A percentile compares a stretch with the other conserved stretches of the same genome.
Conservation (phyloP, 805 yeast genomes). For the Priceomyces carsonii region DNA sequence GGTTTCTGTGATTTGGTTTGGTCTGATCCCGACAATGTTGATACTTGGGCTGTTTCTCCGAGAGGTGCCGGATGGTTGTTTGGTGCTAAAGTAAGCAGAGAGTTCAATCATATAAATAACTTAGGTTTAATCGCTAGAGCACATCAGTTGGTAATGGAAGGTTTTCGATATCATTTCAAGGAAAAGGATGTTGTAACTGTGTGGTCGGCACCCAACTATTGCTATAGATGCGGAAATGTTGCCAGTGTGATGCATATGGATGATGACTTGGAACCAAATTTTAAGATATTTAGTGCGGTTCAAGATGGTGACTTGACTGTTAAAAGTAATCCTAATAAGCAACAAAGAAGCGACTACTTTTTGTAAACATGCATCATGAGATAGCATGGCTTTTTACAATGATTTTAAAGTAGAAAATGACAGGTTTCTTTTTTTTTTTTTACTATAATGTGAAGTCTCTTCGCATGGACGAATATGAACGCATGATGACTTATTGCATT, state of each 20-base stretch:
- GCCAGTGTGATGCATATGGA: slow-evolving; percentile 98
- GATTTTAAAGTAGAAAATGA: not conserved
- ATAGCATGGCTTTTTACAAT: not conserved
- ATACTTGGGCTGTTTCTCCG: slow-evolving; percentile 97
- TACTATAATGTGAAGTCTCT: not conserved
- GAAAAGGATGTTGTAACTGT: slow-evolving; percentile 97
- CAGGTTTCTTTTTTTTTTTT: not conserved
- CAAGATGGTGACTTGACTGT: slow-evolving; percentile 68
- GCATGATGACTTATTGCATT: slow-evolving; percentile 1
- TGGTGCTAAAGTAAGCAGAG: slow-evolving; percentile 91
- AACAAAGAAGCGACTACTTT: slow-evolving; percentile 48
- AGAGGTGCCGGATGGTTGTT: slow-evolving; percentile 99
- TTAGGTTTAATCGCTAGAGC: slow-evolving; percentile 90
- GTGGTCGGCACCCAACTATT: slow-evolving; percentile 97
- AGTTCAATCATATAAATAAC: slow-evolving; percentile 93
- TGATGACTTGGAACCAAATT: slow-evolving; percentile 82
- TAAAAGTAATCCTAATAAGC: slow-evolving; percentile 39
- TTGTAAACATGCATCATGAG: slow-evolving; percentile 19
- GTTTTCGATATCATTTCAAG: slow-evolving; percentile 93
- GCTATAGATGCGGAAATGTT: slow-evolving; percentile 97
- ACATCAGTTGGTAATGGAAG: slow-evolving; percentile 98
- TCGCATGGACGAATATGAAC: slow-evolving; percentile 1
- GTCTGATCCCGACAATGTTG: slow-evolving; percentile 98
- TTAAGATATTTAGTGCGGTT: slow-evolving; percentile 93
- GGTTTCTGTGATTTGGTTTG: slow-evolving; percentile 97